phyloP scores from a whole-genome alignment of 352 stramenopile species.

The Phytophthora cajani region DNA sequence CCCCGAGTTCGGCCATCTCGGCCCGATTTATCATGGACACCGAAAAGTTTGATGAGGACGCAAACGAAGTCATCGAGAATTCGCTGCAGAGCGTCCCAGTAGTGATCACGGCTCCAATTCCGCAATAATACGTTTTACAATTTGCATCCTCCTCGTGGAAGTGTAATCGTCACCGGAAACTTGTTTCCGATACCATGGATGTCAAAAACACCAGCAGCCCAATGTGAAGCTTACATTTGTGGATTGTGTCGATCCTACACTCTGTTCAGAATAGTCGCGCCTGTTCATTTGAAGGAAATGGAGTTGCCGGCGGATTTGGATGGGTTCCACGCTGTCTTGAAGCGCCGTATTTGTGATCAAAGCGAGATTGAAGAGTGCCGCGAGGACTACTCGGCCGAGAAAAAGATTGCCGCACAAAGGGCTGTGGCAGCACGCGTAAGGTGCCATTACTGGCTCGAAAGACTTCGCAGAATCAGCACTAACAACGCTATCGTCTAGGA shows the following conservation, averaged over 20 bases:
- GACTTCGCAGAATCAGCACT: neutral
- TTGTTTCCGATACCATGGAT: neutral
- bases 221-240: neutral
- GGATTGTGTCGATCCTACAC: neutral
- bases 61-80: constrained; percentile 65
- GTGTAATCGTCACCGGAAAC: neutral
- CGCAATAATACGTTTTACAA: constrained; percentile 17
- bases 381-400: constrained; percentile 22
- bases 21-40: constrained; percentile 68
- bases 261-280: constrained; percentile 20
- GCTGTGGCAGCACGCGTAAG: constrained; percentile 24
- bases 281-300: constrained; percentile 35
- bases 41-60: constrained; percentile 68
- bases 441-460: neutral
- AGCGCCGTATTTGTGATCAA: constrained; percentile 63
- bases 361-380: constrained; percentile 53
- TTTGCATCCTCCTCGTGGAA: neutral
- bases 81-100: constrained; percentile 54
- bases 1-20: constrained; percentile 23
- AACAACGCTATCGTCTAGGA: constrained; percentile 26
- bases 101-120: constrained; percentile 51
- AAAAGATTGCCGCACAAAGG: constrained; percentile 32
- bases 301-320: constrained; percentile 53
- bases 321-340: constrained; percentile 58
- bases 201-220: neutral